phyloP scores from a whole-genome alignment of 306 rosid species.

The Cicer bijugum region DNA sequence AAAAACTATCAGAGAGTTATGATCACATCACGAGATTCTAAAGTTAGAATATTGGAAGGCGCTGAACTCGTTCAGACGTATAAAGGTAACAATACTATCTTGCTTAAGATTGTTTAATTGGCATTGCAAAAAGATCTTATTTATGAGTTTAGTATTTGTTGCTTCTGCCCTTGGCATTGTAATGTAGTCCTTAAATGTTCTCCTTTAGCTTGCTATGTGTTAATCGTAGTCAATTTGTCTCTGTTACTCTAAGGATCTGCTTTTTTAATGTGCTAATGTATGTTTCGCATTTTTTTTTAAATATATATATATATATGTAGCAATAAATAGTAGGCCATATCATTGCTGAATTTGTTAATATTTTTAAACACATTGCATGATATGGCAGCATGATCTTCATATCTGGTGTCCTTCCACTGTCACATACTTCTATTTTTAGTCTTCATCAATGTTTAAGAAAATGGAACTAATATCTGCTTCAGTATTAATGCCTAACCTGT shows the following conservation, averaged over 20 bases:
- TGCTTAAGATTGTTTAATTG: background rate
- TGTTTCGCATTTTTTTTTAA: too few relatives aligned
- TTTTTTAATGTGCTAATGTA: too few relatives aligned
- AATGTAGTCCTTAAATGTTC: background rate
- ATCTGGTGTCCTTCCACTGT: background rate
- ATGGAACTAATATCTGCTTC: background rate
- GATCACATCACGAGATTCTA: slow-evolving; percentile 88
- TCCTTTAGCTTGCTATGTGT: too few relatives aligned
- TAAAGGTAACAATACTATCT: slow-evolving; percentile 58
- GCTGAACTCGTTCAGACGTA: slow-evolving; percentile 59
- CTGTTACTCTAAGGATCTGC: too few relatives aligned
- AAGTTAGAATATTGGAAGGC: slow-evolving; percentile 75
- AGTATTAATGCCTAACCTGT: background rate
- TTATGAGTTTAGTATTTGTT: background rate
- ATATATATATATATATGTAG: too few relatives aligned
- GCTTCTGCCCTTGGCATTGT: background rate
- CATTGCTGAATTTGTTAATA: too few relatives aligned
- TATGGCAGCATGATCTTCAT: too few relatives aligned
- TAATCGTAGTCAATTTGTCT: too few relatives aligned
- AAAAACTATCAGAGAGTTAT: slow-evolving; percentile 60
- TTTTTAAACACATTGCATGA: too few relatives aligned
- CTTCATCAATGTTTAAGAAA: background rate
- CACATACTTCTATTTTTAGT: slow-evolving; percentile 12
- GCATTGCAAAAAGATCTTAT: background rate
- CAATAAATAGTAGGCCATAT: too few relatives aligned